Evolutionary conservation across 139 green algal genomes (phyloP), one percentile per base, ranked within the genome.

Genomic region (Bryopsis sp.): DNA sequence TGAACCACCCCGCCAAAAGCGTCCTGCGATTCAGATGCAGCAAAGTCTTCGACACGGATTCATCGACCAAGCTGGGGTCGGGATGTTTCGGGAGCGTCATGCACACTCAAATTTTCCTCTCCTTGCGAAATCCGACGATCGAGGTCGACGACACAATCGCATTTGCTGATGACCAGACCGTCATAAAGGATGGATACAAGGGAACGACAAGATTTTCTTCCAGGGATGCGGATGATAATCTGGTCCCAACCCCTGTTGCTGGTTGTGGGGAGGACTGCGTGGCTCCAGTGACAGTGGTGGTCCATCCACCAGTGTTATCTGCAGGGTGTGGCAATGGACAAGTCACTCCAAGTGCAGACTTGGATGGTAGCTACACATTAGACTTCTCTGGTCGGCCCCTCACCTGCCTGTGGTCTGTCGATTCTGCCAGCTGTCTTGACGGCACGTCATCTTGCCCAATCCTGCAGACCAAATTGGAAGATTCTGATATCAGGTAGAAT

Each of bases 1-100:
- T 63, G 54, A 63, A 63, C 54, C n/a, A 33, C 26, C 54, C 54
- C n/a, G 54, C 54, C 54, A 26, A 26, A 11, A 63, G 54, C n/a
- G 7, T 19, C 7, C 24, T 29, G 15, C 24, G 54, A 29, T 63
- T 63, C 26, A 15, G n/a, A n/a, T 35, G n/a, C 54, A 33, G 7
- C 19, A 63, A 7, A 29, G 26, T 63, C 24, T 63, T 63, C 19
- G 24, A 15, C n/a, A 63, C 19, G n/a, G 19, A 33, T 29, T 36
- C 54, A 19, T 11, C 43, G 11, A 19, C 15, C 15, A 54, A 54
- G 43, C 43, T 54, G 11, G 43, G 43, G 43, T 11, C 15, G 43
- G 11, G 15, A 11, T 34, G 24, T 63, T n/a, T 29, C 54, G 26
- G 15, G n/a, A 19, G 11, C 7, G 54, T 11, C 7, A 34, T 15